Conservation (phyloP, 2,329 filamentous ascomycete genomes). For the Botrytis tulipae region DNA sequence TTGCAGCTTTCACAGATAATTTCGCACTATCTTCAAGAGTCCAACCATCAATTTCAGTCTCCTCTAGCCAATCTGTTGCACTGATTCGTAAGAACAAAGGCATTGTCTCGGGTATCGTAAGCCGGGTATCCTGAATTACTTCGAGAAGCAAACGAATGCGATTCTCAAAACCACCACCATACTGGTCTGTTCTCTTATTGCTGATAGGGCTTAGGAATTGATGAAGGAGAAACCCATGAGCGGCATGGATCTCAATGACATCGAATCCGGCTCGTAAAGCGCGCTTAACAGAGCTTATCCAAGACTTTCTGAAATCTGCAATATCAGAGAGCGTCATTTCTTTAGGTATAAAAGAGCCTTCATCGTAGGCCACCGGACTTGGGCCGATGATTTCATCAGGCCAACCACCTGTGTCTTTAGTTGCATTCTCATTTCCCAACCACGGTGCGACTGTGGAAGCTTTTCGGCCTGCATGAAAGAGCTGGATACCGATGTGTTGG, state of each 20-base stretch:
- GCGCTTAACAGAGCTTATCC: conserved; percentile 55
- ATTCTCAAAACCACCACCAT: conserved; percentile 71
- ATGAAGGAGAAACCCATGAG: conserved; percentile 75
- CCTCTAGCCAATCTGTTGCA: conserved; percentile 71
- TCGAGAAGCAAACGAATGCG: conserved; percentile 67
- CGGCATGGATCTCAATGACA: conserved; percentile 75
- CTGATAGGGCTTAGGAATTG: conserved; percentile 65
- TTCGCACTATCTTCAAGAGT: conserved; percentile 60
- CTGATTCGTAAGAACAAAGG: conserved; percentile 72
- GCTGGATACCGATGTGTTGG: conserved; percentile 75
- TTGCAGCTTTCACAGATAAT: conserved; percentile 62
- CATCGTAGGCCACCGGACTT: conserved; percentile 56
- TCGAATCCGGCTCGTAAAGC: conserved; percentile 68
- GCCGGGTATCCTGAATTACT: conserved; percentile 60
- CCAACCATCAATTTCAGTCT: conserved; percentile 59
- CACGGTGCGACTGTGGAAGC: conserved; percentile 63
- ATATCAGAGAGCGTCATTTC: conserved; percentile 70
- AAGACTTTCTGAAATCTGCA: conserved; percentile 59
- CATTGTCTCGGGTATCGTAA: conserved; percentile 62
- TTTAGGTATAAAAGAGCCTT: conserved; percentile 59
- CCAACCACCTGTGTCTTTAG: conserved; percentile 54
- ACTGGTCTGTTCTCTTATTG: conserved; percentile 70
- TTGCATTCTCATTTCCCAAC: conserved; percentile 56
- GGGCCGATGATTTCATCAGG: conserved; percentile 54
- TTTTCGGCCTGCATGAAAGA: conserved; percentile 77